Evolutionary conservation across 371 early-diverging fungal genomes (phyloP).

Genomic region (Blastocladiella emersonii): DNA sequence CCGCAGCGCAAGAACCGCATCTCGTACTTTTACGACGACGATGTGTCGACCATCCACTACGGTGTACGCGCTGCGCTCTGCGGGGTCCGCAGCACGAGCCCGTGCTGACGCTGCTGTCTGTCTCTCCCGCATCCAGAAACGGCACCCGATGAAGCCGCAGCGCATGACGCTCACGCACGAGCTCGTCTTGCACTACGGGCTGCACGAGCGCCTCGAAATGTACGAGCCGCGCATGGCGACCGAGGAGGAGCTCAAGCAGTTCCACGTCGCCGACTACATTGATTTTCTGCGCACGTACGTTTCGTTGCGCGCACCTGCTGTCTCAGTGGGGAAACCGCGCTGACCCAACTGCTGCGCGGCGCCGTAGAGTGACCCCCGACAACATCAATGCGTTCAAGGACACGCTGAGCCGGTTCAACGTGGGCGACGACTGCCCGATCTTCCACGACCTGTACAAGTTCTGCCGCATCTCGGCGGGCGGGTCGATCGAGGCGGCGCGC

Average conservation of each 20-base stretch:
- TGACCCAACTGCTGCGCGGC: background rate
- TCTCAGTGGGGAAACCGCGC: background rate
- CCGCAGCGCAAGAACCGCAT: conserved; percentile 33
- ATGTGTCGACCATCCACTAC: conserved; percentile 79
- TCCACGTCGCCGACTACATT: conserved; percentile 95
- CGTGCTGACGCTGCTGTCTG: background rate
- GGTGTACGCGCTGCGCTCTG: too few relatives aligned
- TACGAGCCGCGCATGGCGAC: conserved; percentile 83
- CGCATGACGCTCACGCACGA: conserved; percentile 82
- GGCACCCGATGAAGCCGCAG: conserved; percentile 97
- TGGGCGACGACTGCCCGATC: conserved; percentile 94
- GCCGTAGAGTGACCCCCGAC: conserved; percentile 71
- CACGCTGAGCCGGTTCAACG: conserved; percentile 62
- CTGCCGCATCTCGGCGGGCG: conserved; percentile 76
- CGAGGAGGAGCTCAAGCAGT: conserved; percentile 88
- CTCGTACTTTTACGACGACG: conserved; percentile 75
- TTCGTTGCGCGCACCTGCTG: background rate
- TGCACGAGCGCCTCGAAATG: conserved; percentile 77
- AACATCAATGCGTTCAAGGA: conserved; percentile 54
- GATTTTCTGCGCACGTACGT: conserved; percentile 82
- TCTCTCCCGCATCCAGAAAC: too few relatives aligned
- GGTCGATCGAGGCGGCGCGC: conserved; percentile 70
- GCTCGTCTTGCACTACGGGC: conserved; percentile 68
- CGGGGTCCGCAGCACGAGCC: conserved; percentile 1
- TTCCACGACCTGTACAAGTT: conserved; percentile 96